Conservation (phyloP, 441 rosid species). For the Daphne laureola region DNA sequence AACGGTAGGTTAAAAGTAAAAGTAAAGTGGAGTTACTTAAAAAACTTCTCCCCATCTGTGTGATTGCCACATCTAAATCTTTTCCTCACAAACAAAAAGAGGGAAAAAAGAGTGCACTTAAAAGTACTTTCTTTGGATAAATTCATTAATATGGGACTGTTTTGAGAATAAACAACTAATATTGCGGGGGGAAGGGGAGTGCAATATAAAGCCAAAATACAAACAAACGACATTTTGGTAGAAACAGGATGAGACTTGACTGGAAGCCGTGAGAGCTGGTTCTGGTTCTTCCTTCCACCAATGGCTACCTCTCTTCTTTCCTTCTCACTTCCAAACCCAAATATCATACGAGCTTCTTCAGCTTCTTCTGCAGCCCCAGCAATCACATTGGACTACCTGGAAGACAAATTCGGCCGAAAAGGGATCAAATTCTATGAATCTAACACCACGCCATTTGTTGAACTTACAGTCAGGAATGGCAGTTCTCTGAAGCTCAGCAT, state of each 20-base stretch:
- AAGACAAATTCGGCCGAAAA: constrained; percentile 58
- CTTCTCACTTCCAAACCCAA: constrained; percentile 53
- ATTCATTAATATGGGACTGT: no score
- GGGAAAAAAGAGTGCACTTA: no score
- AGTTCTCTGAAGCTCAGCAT: constrained; percentile 57
- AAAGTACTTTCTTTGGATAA: no score
- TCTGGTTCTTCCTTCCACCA: constrained; percentile 20
- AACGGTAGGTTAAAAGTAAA: no score
- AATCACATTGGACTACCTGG: constrained; percentile 36
- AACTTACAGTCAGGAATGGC: constrained; percentile 81
- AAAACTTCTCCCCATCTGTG: no score
- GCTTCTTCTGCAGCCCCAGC: constrained; percentile 19
- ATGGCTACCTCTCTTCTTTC: constrained; percentile 72
- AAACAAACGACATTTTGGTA: constrained; percentile 1
- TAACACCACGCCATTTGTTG: constrained; percentile 45
- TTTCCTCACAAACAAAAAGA: no score
- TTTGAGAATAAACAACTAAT: no score
- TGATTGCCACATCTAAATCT: no score
- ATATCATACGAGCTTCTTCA: constrained; percentile 31
- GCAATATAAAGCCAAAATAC: constrained; percentile 16
- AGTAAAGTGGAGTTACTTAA: no score
- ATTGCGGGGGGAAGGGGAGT: background rate
- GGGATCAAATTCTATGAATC: constrained; percentile 70
- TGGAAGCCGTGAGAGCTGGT: constrained; percentile 22
- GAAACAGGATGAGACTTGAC: constrained; percentile 19